A percentile compares a stretch with the other conserved stretches of the same genome.
These are phyloP conservation scores for Neofusicoccum sp. DNA, from an alignment of 2,329 filamentous ascomycete genomes.

Conservation along the genomic window DNA sequence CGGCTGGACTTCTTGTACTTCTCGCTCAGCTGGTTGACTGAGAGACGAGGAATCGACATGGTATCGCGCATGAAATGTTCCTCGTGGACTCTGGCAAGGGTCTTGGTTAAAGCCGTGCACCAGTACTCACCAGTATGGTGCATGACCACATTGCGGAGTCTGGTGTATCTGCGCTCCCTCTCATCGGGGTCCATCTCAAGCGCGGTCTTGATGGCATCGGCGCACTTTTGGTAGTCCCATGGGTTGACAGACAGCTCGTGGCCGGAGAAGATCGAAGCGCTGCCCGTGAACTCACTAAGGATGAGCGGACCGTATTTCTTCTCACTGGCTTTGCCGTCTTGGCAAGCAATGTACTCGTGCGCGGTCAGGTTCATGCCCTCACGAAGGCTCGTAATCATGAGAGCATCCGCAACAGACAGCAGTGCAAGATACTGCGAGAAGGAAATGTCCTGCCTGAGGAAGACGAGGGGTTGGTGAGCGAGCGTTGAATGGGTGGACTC, in stretches of 20 bases:
- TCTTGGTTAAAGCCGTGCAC: constrained; percentile 72
- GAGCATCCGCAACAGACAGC: constrained; percentile 80
- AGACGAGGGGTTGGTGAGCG: constrained; percentile 88
- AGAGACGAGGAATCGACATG: constrained; percentile 81
- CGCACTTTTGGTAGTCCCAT: constrained; percentile 89
- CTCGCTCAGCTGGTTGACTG: constrained; percentile 61
- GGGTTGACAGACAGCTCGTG: constrained; percentile 86
- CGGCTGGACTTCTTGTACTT: constrained; percentile 65
- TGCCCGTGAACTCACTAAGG: constrained; percentile 92
- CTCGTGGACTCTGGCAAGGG: constrained; percentile 72
- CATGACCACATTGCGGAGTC: constrained; percentile 70
- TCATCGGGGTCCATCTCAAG: constrained; percentile 77
- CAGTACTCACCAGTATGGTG: constrained; percentile 83
- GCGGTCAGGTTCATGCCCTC: constrained; percentile 97
- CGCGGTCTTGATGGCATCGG: constrained; percentile 78
- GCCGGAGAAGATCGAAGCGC: constrained; percentile 77
- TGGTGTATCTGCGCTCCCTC: constrained; percentile 70
- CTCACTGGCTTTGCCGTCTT: constrained; percentile 70
- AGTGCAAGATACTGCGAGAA: constrained; percentile 92
- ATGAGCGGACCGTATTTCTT: constrained; percentile 89
- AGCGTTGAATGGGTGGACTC: constrained; percentile 89
- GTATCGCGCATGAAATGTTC: constrained; percentile 84
- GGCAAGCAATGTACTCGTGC: constrained; percentile 90
- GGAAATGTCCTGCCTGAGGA: constrained; percentile 90
- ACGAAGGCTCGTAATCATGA: constrained; percentile 93